Evolutionary conservation across 106 monocot species (phyloP).

Genomic region (Acorus gramineus): DNA sequence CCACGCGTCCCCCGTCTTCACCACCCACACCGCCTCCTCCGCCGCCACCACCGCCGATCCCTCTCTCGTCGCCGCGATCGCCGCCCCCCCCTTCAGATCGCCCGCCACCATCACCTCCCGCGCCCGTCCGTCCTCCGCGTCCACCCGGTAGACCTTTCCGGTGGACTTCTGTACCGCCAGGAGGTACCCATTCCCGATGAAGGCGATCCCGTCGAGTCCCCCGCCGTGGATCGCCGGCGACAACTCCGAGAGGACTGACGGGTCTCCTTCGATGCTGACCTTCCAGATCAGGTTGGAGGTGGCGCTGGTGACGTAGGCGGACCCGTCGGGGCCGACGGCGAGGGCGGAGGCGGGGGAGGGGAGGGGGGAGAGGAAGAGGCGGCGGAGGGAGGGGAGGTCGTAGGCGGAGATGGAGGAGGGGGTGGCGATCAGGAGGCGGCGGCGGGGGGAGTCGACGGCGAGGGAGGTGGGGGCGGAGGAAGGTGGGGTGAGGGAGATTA

Average conservation of each 20-base stretch:
- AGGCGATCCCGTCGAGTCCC: constrained; percentile 29
- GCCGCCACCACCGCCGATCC: constrained; percentile 32
- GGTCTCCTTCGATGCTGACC: constrained; percentile 25
- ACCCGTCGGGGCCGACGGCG: constrained; percentile 38
- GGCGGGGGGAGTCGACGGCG: not conserved
- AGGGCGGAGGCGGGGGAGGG: constrained; percentile 7
- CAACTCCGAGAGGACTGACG: constrained; percentile 30
- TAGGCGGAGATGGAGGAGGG: constrained; percentile 26
- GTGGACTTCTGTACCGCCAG: constrained; percentile 30
- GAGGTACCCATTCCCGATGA: constrained; percentile 46
- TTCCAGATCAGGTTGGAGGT: constrained; percentile 23
- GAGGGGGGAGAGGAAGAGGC: constrained; percentile 2
- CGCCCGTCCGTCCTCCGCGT: constrained; percentile 36
- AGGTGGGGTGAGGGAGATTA: constrained; percentile 44
- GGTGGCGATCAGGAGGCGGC: constrained; percentile 33
- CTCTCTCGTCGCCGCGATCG: constrained; percentile 31
- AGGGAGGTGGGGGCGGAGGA: constrained; percentile 3
- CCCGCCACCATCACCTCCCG: constrained; percentile 20
- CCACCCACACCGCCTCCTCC: constrained; percentile 16
- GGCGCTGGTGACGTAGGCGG: constrained; percentile 31
- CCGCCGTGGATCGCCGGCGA: constrained; percentile 11
- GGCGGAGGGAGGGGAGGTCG: constrained; percentile 20
- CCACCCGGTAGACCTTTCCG: constrained; percentile 49
- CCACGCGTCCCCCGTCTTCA: constrained; percentile 45
- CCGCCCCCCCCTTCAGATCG: not conserved